Percentiles rank a stretch among this genome's conserved stretches.
Evolutionary conservation across 2,329 filamentous ascomycete species (phyloP).

Genomic region (Pseudophaeomoniella oleicola): DNA sequence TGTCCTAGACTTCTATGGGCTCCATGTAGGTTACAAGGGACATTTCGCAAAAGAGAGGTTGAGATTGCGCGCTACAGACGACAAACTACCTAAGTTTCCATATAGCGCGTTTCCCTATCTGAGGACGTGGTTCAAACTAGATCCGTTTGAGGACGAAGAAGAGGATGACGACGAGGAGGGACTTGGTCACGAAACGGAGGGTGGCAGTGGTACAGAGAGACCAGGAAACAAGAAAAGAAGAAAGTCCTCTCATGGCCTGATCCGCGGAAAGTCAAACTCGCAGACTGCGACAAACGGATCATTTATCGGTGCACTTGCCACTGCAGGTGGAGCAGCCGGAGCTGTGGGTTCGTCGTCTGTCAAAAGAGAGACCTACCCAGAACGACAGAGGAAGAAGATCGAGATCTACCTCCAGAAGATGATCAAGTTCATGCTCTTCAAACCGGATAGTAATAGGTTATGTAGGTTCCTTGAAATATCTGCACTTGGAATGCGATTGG

Average conservation of each 20-base stretch:
- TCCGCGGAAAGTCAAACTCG: constrained; percentile 44
- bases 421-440: constrained; percentile 93
- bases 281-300: constrained; percentile 10
- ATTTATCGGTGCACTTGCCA: constrained; percentile 13
- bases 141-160: constrained; percentile 66
- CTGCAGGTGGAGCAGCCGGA: constrained; percentile 22
- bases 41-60: constrained; percentile 71
- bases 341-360: constrained; percentile 18
- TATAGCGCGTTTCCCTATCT: constrained; percentile 81
- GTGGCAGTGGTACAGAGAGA: constrained; percentile 55
- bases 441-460: constrained; percentile 83
- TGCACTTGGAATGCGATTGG: constrained; percentile 80
- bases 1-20: constrained; percentile 75
- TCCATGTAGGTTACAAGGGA: constrained; percentile 88
- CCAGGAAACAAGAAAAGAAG: constrained; percentile 35
- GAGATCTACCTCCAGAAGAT: constrained; percentile 86
- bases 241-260: constrained; percentile 40
- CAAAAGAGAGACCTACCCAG: constrained; percentile 50
- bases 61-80: constrained; percentile 52
- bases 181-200: constrained; percentile 31
- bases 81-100: constrained; percentile 80
- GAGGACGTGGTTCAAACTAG: constrained; percentile 43
- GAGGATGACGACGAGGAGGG: constrained; percentile 48
- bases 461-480: constrained; percentile 95
- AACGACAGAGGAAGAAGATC: constrained; percentile 69